Conservation (phyloP, 2,329 filamentous ascomycete species). For the Xylariaceae sp. region DNA sequence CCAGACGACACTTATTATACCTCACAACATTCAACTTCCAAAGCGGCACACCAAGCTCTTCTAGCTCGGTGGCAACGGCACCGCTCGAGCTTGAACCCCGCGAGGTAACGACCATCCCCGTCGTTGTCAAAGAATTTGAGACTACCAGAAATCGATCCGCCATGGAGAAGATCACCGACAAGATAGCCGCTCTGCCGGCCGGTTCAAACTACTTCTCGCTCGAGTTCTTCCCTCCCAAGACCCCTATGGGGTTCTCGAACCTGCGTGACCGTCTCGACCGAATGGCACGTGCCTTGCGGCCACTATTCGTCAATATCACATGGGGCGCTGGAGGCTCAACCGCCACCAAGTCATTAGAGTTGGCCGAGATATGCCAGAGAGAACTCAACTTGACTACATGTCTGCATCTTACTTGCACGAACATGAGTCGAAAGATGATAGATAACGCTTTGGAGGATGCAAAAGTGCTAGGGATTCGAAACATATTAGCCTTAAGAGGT, state of each 20-base stretch:
- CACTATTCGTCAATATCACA: slow-evolving; percentile 94
- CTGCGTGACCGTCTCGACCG: slow-evolving; percentile 88
- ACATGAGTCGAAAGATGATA: slow-evolving; percentile 84
- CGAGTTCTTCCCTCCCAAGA: slow-evolving; percentile 99
- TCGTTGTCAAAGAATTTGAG: too few species aligned
- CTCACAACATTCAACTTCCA: too few species aligned
- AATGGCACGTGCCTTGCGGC: slow-evolving; percentile 87
- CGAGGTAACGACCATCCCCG: too few species aligned
- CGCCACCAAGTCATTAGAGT: slow-evolving; percentile 81
- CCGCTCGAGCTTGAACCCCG: too few species aligned
- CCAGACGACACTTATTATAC: too few species aligned
- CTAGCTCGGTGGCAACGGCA: too few species aligned
- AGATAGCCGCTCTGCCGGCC: slow-evolving; percentile 83
- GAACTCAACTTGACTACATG: slow-evolving; percentile 91
- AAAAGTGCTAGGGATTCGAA: slow-evolving; percentile 84
- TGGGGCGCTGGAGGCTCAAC: slow-evolving; percentile 97
- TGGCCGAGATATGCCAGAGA: slow-evolving; percentile 91
- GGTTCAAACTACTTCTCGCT: slow-evolving; percentile 87
- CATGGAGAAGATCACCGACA: slow-evolving; percentile 91
- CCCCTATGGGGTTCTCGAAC: slow-evolving; percentile 90
- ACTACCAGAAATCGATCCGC: slow-evolving; percentile 6
- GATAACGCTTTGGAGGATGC: slow-evolving; percentile 89
- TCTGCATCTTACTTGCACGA: slow-evolving; percentile 93
- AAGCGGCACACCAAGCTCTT: too few species aligned
- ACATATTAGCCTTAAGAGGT: slow-evolving; percentile 87